phyloP scores from a whole-genome alignment of 257 asterid species.

The Osmanthus fragrans region DNA sequence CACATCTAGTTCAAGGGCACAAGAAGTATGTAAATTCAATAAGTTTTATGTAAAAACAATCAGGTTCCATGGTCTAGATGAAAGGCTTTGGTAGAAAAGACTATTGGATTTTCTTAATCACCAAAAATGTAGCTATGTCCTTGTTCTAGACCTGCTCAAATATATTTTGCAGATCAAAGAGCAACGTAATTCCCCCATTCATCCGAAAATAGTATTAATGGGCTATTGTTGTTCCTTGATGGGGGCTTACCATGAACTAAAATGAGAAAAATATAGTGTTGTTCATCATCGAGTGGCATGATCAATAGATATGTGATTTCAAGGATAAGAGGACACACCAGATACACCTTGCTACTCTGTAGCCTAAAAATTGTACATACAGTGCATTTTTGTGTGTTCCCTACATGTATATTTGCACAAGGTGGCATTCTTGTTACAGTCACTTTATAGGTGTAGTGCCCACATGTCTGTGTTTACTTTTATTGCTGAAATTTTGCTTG shows the following conservation, averaged over 20 bases:
- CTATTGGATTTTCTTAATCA: not conserved
- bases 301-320: not conserved
- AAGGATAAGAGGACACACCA: no score
- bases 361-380: not conserved
- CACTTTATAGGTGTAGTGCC: not conserved
- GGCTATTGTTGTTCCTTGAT: not conserved
- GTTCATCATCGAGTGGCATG: no score
- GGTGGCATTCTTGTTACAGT: not conserved
- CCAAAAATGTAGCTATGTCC: not conserved
- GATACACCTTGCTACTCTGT: not conserved
- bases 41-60: not conserved
- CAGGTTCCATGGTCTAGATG: not conserved
- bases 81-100: not conserved
- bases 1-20: not conserved
- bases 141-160: not conserved
- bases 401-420: not conserved
- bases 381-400: not conserved
- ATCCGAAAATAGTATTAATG: no score
- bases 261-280: not conserved
- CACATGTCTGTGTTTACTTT: not conserved
- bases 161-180: no score
- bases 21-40: not conserved
- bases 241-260: not conserved
- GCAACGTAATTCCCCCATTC: no score
- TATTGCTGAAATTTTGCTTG: not conserved